Percentiles rank a stretch among this genome's conserved stretches.
These are phyloP conservation scores for Corymbia maculata DNA, from an alignment of 345 rosid genomes.

Conservation along the genomic window DNA sequence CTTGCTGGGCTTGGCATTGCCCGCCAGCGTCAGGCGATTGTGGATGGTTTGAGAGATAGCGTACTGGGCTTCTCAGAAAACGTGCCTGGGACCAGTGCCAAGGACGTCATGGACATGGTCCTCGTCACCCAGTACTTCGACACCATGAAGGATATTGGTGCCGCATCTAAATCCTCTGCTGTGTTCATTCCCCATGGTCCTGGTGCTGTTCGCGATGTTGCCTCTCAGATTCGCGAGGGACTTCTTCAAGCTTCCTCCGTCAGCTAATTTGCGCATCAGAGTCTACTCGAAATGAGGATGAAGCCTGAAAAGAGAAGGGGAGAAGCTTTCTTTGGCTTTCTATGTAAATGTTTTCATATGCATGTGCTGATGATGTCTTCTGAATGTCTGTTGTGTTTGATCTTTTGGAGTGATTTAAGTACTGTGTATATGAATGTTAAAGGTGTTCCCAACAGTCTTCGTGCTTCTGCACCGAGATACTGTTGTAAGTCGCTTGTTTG, in stretches of 20 bases:
- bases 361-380: neutral
- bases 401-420: neutral
- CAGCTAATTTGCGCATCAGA: neutral
- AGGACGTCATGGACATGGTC: slow-evolving; percentile 19
- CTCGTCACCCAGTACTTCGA: slow-evolving; percentile 14
- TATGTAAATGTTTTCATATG: neutral
- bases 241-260: slow-evolving; percentile 6
- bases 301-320: neutral
- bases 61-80: slow-evolving; percentile 17
- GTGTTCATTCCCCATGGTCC: slow-evolving; percentile 19
- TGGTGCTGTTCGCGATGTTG: slow-evolving; percentile 10
- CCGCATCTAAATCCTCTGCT: slow-evolving; percentile 7
- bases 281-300: neutral
- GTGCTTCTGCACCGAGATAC: neutral
- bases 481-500: neutral
- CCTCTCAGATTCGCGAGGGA: slow-evolving; percentile 15
- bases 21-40: slow-evolving; percentile 17
- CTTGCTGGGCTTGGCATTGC: slow-evolving; percentile 17
- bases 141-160: slow-evolving; percentile 16
- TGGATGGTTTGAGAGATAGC: slow-evolving; percentile 18
- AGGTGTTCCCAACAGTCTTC: neutral
- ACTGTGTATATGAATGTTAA: neutral
- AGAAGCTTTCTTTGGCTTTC: neutral
- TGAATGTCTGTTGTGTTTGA: neutral
- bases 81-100: slow-evolving; percentile 9